Conservation (phyloP, 2,329 filamentous ascomycete species). For the Exophiala viscosa region DNA sequence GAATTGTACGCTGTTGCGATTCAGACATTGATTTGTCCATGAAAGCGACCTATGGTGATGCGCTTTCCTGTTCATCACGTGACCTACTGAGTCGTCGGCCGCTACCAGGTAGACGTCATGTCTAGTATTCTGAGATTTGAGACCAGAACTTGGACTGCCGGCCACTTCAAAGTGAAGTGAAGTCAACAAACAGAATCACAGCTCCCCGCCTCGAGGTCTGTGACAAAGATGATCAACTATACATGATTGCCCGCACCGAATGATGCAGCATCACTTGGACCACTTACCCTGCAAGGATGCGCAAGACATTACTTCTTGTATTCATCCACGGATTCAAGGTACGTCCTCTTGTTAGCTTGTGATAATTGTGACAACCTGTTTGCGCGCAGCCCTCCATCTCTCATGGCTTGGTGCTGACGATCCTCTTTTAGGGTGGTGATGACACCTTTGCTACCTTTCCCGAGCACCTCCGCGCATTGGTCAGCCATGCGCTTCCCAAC, state of each 20-base stretch:
- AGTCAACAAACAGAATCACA: neutral
- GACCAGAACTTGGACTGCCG: neutral
- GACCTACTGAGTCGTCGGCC: too few species aligned
- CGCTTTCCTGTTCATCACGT: too few species aligned
- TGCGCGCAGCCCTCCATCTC: neutral
- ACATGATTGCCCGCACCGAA: slow-evolving; percentile 2
- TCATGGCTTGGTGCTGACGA: slow-evolving; percentile 1
- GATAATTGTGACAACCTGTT: neutral
- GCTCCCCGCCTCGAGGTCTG: neutral
- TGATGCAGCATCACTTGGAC: slow-evolving; percentile 17
- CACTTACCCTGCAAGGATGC: slow-evolving; percentile 34
- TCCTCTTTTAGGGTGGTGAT: slow-evolving; percentile 42
- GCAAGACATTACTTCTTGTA: slow-evolving; percentile 45
- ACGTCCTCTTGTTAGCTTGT: slow-evolving; percentile 10
- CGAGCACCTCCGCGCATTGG: slow-evolving; percentile 39
- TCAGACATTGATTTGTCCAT: too few species aligned
- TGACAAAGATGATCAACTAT: neutral
- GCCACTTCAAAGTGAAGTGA: neutral
- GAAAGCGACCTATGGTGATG: too few species aligned
- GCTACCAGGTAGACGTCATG: too few species aligned
- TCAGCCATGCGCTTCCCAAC: slow-evolving; percentile 42
- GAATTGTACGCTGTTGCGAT: too few species aligned
- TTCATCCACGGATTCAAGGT: slow-evolving; percentile 51
- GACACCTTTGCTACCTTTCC: slow-evolving; percentile 49
- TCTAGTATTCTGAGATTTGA: neutral